Base-by-base conservation (phyloP, 2,329 filamentous ascomycete genomes). In the Ophiocordyceps camponoti-floridani region DNA sequence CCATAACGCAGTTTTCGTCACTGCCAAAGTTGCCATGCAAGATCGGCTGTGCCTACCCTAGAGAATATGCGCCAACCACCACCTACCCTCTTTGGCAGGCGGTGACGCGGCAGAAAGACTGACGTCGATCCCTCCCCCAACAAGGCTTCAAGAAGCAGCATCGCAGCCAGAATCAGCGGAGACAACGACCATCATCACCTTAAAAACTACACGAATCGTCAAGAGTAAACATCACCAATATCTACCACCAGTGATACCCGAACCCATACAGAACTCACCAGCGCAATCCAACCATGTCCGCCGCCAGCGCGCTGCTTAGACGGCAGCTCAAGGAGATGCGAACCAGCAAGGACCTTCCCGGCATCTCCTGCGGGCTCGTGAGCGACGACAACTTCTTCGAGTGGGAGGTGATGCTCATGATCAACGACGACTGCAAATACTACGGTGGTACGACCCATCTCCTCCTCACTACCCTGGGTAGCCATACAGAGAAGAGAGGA, bases 391-490 rank as follows among this genome's bases (percentile, higher is more conserved):
- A 94, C 59, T 79, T 96, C 10, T 95, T 95, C 52, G 84, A 94
- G 67, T 98, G 91, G 91, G 88, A 96, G 63, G 87, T 96, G 18
- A 94, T 95, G 84, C 77, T 98, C 48, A 96, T 98, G 89, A 89
- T 96, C 52, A 86, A 78, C 49, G 88, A 95, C 54, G 87, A 94
- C 58, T 88, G 84, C 64, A 89, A 88, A 64, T 84, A 84, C 62
- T 95, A 95, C 55, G 88, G 88, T 55, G 88, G 88, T 89, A 65
- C 47, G 75, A 64, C 13, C 37, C 27, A 28, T 35, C 44, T 28
- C 13, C 44, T 19, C 40, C 38, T 13, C 44, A 31, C 31, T 31
- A 8, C 23, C 35, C 35, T 14, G 9, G 31, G 9, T 35, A 2
- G 35, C 9, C 14, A 38, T 10, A 16, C 4, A 18, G 6, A 19